phyloP scores from a whole-genome alignment of 1,139 yeast species.

The Meyerozyma smithsonii region DNA sequence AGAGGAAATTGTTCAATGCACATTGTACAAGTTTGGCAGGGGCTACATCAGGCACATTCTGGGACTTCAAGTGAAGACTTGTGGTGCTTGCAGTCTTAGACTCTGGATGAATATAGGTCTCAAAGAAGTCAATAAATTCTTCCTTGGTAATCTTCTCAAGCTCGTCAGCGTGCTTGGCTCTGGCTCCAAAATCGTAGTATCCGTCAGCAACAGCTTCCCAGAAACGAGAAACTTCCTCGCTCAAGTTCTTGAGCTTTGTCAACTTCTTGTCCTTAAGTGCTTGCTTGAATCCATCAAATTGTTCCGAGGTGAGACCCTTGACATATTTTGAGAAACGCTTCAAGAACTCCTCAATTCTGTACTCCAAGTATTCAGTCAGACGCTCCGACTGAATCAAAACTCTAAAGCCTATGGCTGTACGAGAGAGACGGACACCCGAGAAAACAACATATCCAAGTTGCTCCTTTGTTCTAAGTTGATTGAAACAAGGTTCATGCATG shows the following conservation, averaged over 20 bases:
- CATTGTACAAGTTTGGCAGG: slow-evolving; percentile 21
- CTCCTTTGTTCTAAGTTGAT: slow-evolving; percentile 86
- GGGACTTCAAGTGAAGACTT: slow-evolving; percentile 67
- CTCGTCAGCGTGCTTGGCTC: slow-evolving; percentile 52
- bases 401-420: slow-evolving; percentile 75
- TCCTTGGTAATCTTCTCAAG: slow-evolving; percentile 49
- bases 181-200: slow-evolving; percentile 64
- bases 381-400: slow-evolving; percentile 85
- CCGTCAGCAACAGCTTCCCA: slow-evolving; percentile 71
- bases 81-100: slow-evolving; percentile 40
- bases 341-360: slow-evolving; percentile 69
- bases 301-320: slow-evolving; percentile 49
- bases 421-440: slow-evolving; percentile 62
- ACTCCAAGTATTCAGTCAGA: slow-evolving; percentile 66
- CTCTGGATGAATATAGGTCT: slow-evolving; percentile 35
- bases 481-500: slow-evolving; percentile 82
- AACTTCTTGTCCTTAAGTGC: slow-evolving; percentile 64
- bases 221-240: slow-evolving; percentile 66
- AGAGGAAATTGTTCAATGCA: slow-evolving; percentile 25
- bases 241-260: slow-evolving; percentile 70
- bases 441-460: slow-evolving; percentile 90
- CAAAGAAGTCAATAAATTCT: slow-evolving; percentile 56
- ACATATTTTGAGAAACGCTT: slow-evolving; percentile 32
- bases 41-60: slow-evolving; percentile 28
- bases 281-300: slow-evolving; percentile 61